phyloP scores from a whole-genome alignment of 352 stramenopile species.

The Phytophthora tubulina region DNA sequence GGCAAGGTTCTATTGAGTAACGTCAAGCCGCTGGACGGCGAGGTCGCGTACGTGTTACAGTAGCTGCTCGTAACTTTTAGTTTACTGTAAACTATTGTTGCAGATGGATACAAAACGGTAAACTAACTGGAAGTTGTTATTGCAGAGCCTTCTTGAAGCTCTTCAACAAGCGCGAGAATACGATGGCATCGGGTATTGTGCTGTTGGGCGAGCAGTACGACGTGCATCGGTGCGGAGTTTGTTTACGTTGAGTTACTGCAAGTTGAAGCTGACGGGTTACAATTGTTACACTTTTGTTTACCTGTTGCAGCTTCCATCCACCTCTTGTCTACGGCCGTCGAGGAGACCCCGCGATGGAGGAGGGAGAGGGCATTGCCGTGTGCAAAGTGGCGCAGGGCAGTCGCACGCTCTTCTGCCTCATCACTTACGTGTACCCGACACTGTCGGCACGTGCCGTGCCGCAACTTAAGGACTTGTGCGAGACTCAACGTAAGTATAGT shows the following conservation, averaged over 20 bases:
- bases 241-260: neutral
- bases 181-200: conserved; percentile 77
- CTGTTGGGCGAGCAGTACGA: conserved; percentile 84
- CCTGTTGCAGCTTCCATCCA: conserved; percentile 66
- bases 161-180: conserved; percentile 83
- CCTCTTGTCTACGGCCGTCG: conserved; percentile 81
- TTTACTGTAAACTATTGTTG: neutral
- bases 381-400: conserved; percentile 66
- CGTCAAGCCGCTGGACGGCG: conserved; percentile 69
- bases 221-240: conserved; percentile 66
- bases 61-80: neutral
- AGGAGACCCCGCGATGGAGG: conserved; percentile 67
- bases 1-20: conserved; percentile 62
- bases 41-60: conserved; percentile 52
- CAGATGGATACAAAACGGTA: neutral
- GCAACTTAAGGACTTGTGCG: conserved; percentile 84
- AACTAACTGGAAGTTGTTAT: conserved; percentile 16
- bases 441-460: conserved; percentile 79
- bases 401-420: conserved; percentile 70
- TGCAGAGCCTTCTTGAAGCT: conserved; percentile 61
- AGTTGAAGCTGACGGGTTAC: conserved; percentile 14
- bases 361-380: conserved; percentile 78
- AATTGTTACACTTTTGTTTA: conserved; percentile 6
- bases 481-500: conserved; percentile 41
- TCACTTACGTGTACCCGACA: conserved; percentile 86